Conservation (phyloP, 495 filamentous ascomycete species). For the Echria macrotheca region DNA sequence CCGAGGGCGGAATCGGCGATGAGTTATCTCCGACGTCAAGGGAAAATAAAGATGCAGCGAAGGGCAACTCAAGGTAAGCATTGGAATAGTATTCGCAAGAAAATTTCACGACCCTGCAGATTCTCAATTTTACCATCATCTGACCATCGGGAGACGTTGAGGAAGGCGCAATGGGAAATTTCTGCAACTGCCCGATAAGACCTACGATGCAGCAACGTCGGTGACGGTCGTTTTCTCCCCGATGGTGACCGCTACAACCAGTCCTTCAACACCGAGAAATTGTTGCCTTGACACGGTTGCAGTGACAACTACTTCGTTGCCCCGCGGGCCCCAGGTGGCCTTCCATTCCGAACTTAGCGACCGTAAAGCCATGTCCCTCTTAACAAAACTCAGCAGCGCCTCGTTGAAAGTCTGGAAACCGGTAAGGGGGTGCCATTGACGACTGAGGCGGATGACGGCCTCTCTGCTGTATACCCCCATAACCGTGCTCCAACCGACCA, state of each 20-base stretch:
- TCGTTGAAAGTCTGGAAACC: neutral
- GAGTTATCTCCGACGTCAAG: too few relatives aligned
- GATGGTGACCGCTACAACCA: neutral
- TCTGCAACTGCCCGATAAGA: neutral
- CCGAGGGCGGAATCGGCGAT: too few relatives aligned
- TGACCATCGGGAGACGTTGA: neutral
- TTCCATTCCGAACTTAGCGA: neutral
- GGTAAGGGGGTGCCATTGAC: neutral
- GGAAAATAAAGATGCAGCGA: too few relatives aligned
- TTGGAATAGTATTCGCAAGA: too few relatives aligned
- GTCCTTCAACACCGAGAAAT: conserved; percentile 5
- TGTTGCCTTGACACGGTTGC: neutral
- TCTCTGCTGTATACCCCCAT: neutral
- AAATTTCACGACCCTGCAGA: too few relatives aligned
- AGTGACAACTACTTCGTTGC: neutral
- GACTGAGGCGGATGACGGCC: neutral
- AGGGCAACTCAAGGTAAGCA: neutral
- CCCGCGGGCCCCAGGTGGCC: neutral
- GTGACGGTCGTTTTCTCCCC: neutral
- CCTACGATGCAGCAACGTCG: neutral
- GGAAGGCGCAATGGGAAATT: neutral
- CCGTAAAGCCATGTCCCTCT: neutral
- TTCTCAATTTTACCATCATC: neutral
- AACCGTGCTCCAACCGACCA: neutral
- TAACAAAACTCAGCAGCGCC: neutral